These are phyloP conservation scores for Somion occarium DNA, from an alignment of 1,284 basidiomycete species.

Conservation along the genomic window DNA sequence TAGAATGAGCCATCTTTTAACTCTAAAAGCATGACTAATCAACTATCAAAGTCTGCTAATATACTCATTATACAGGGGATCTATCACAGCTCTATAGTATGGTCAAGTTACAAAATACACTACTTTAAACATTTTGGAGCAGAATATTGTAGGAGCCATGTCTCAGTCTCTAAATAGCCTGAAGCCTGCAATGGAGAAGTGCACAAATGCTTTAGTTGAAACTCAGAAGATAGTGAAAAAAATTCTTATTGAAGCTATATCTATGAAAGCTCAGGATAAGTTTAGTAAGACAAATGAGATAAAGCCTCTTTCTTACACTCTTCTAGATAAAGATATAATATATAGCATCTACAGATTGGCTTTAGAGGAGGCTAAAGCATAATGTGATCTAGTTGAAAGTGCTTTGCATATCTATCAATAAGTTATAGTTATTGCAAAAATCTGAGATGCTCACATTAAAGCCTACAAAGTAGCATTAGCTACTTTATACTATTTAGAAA, in stretches of 20 bases:
- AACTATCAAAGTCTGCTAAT: conserved; percentile 40
- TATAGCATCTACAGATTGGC: conserved; percentile 27
- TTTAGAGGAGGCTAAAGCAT: conserved; percentile 24
- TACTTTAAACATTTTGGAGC: conserved; percentile 55
- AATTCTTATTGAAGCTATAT: conserved; percentile 2
- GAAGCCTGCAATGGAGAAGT: conserved; percentile 22
- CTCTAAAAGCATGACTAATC: conserved; percentile 32
- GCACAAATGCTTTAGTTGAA: neutral
- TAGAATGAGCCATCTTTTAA: conserved; percentile 30
- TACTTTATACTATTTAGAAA: conserved; percentile 40
- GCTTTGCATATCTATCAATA: conserved; percentile 32
- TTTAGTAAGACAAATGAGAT: conserved; percentile 14
- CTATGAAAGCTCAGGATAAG: conserved; percentile 8
- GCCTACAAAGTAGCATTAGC: conserved; percentile 50
- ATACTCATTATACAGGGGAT: conserved; percentile 49
- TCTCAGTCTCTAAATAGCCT: conserved; percentile 32
- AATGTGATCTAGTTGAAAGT: conserved; percentile 30
- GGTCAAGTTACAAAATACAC: conserved; percentile 57
- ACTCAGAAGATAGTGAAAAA: conserved; percentile 19
- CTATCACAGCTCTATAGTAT: conserved; percentile 48
- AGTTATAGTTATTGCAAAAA: conserved; percentile 31
- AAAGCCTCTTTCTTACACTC: conserved; percentile 9
- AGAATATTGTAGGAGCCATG: conserved; percentile 50
- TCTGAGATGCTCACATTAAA: conserved; percentile 40
- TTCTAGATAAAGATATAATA: conserved; percentile 13